Evolutionary conservation across 1,284 basidiomycete species (phyloP).

Genomic region (Peniophora sp.): DNA sequence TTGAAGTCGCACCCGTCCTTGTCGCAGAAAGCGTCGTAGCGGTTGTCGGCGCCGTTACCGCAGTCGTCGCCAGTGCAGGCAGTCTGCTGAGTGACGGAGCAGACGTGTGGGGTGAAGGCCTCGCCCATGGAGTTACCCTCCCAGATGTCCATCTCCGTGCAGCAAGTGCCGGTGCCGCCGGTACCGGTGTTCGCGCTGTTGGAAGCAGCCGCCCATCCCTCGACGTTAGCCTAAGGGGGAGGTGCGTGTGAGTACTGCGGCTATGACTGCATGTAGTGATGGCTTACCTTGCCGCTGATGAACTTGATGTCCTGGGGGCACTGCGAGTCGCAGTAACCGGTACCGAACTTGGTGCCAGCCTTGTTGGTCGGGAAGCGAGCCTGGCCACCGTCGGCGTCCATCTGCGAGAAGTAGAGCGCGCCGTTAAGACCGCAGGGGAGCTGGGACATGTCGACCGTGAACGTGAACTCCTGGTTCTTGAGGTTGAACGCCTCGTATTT

Average conservation of each 20-base stretch:
- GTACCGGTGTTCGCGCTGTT: slow-evolving; percentile 37
- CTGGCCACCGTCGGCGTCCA: slow-evolving; percentile 32
- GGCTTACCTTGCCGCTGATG: slow-evolving; percentile 35
- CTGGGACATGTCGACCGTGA: slow-evolving; percentile 49
- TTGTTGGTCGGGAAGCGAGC: slow-evolving; percentile 31
- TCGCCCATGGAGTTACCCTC: slow-evolving; percentile 42
- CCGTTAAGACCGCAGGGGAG: slow-evolving; percentile 51
- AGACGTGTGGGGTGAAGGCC: slow-evolving; percentile 41
- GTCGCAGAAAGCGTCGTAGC: slow-evolving; percentile 39
- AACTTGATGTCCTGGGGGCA: slow-evolving; percentile 46
- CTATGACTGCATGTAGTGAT: neutral
- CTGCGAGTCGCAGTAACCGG: slow-evolving; percentile 46
- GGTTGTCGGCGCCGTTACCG: slow-evolving; percentile 24
- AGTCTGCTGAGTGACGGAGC: slow-evolving; percentile 30
- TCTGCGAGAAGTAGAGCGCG: slow-evolving; percentile 33
- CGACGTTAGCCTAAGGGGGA: slow-evolving; percentile 33
- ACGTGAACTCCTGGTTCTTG: slow-evolving; percentile 47
- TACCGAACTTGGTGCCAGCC: slow-evolving; percentile 46
- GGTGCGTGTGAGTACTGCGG: slow-evolving; percentile 1
- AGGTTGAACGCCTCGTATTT: slow-evolving; percentile 46
- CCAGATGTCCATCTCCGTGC: slow-evolving; percentile 52
- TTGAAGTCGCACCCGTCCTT: slow-evolving; percentile 51
- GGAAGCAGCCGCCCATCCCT: slow-evolving; percentile 30
- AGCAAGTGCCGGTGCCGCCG: slow-evolving; percentile 39
- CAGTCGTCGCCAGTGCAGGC: slow-evolving; percentile 33